Base-by-base conservation (phyloP, 2,329 filamentous ascomycete genomes). In the Penicillium griseofulvum region DNA sequence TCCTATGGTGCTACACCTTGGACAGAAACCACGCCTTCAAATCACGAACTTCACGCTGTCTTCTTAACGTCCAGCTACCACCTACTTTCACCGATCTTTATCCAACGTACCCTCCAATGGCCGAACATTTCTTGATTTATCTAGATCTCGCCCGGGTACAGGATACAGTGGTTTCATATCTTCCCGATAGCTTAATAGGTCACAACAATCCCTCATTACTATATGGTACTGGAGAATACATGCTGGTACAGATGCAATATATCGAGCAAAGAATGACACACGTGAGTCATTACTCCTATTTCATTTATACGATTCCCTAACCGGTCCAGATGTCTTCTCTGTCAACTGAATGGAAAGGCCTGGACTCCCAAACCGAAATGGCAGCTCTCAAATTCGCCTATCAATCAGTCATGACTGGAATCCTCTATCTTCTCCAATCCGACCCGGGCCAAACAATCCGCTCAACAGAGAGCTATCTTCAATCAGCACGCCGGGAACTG, bases 1-100 rank as follows among this genome's bases (percentile, higher is more conserved):
- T 63, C 19, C 50, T 66, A 14, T 65, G 64, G 62, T 65, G 62
- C 46, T 66, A 65, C 34, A 61, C 54, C 28, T 33, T 66, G 42
- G 64, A 66, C 37, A 52, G 56, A 33, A 66, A 64, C 39, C 60
- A 66, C 42, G 61, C 62, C 5, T 63, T 57, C 47, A 66, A 65
- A 41, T 49, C 59, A 14, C 59, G 58, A 12, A 37, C 43, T 10
- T 43, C 50, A 12, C 46, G 38, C 17, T 47, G 54, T 19, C 52
- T 55, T n/a, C 46, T 59, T 29, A 51, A 55, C 2, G 37, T 54
- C 16, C 51, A 46, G 4, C 36, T 60, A 24, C 50, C 50, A 3
- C 10, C 28, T 19, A 33, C 19, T 19, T 48, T 48, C 37, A 31
- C 8, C 28, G 22, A 34, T 19, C 28, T 49, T 52, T 51, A 46